Percentiles rank a stretch among this genome's conserved stretches.
phyloP scores from a whole-genome alignment of 2,329 filamentous ascomycete genomes.

The Phoma sp. region DNA sequence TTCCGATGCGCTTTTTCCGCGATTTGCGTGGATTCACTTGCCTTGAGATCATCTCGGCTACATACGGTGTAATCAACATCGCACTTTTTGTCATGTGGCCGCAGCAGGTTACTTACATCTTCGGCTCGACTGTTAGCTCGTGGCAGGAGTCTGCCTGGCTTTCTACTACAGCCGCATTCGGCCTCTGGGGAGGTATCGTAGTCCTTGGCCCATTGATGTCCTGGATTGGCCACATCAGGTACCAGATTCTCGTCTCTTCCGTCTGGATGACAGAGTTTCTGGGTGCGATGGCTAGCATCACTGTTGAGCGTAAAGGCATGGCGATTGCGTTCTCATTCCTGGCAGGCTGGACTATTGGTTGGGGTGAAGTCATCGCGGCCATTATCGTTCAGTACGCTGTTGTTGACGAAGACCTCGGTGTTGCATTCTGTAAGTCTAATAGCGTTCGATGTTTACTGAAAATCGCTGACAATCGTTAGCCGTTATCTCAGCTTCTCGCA shows the following conservation, averaged over 20 bases:
- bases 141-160: slow-evolving; percentile 38
- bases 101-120: slow-evolving; percentile 29
- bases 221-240: slow-evolving; percentile 29
- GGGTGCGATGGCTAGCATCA: slow-evolving; percentile 26
- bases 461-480: not conserved
- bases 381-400: slow-evolving; percentile 25
- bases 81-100: slow-evolving; percentile 41
- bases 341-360: slow-evolving; percentile 22
- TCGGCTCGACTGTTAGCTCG: slow-evolving; percentile 19
- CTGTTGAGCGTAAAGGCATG: slow-evolving; percentile 12
- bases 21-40: slow-evolving; percentile 39
- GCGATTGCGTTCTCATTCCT: slow-evolving; percentile 24
- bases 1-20: slow-evolving; percentile 42
- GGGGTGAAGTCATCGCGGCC: slow-evolving; percentile 23
- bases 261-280: slow-evolving; percentile 26
- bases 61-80: slow-evolving; percentile 34
- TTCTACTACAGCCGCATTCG: slow-evolving; percentile 37
- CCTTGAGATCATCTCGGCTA: slow-evolving; percentile 33
- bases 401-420: slow-evolving; percentile 20
- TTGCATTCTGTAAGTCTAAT: slow-evolving; percentile 21
- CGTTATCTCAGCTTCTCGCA: slow-evolving; percentile 23
- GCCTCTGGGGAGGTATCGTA: slow-evolving; percentile 39
- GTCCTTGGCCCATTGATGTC: slow-evolving; percentile 31
- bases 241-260: slow-evolving; percentile 21
- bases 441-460: not conserved